Base-by-base conservation (phyloP, 805 yeast species). In the Spathaspora passalidarum region DNA sequence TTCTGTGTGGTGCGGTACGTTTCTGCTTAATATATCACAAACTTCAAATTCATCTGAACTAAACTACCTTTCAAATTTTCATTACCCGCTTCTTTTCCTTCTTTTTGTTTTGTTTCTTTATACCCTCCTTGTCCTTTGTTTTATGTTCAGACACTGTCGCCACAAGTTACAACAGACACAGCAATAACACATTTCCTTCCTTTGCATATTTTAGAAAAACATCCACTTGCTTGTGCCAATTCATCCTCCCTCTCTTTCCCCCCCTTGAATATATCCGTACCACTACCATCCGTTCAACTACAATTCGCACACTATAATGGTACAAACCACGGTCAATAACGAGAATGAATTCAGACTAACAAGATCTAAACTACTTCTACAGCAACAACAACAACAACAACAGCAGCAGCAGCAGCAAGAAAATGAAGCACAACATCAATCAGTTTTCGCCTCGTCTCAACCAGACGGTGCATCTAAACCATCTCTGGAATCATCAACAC, bases 291-390 rank as follows among this genome's bases (percentile, higher is more conserved):
- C n/a, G n/a, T n/a, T n/a, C n/a, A n/a, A n/a, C n/a, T n/a, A n/a
- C n/a, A n/a, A n/a, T n/a, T n/a, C n/a, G 32, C 4, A 36, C 29
- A 32, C n/a, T 36, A 36, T 3, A 9, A 49, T 49, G 51, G 25
- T 47, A 10, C 51, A 49, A 37, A 40, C 48, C 13, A 32, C 70
- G 42, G 20, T 29, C 5, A 67, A 65, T 50, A 69, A 70, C 56
- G 76, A 71, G 52, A 71, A 71, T 54, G 73, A 68, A 37, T 66
- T 57, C 52, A 62, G 69, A 47, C 53, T 65, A 45, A 57, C 68
- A 38, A 59, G 72, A 43, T 57, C 71, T 17, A 64, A 64, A 40
- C 38, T 9, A 34, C 38, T 9, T 16, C 41, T 8, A 36, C 39
- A 16, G 32, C n/a, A 19, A 21, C 25, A 21, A 26, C 32, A 13